phyloP scores from a whole-genome alignment of 805 yeast genomes.

The Sugiyamaella floridensis region DNA sequence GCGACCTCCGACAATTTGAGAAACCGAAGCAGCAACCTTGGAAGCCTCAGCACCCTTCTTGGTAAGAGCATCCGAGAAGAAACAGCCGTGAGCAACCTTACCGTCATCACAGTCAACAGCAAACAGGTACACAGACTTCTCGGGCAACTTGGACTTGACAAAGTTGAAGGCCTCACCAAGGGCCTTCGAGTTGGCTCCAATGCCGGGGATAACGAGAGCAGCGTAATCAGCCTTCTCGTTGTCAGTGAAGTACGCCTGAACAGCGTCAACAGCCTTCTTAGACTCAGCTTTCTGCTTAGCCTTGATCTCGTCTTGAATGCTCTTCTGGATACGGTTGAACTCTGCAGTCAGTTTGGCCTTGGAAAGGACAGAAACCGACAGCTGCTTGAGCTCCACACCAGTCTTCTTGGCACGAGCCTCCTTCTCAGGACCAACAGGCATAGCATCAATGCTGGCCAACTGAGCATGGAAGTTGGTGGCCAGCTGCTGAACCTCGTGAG shows the following conservation, averaged over 20 bases:
- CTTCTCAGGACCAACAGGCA: constrained; percentile 69
- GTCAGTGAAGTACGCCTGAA: constrained; percentile 60
- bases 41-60: constrained; percentile 62
- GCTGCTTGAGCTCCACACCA: constrained; percentile 77
- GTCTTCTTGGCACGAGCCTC: constrained; percentile 77
- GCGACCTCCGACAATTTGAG: constrained; percentile 81
- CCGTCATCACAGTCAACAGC: constrained; percentile 53
- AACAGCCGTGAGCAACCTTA: constrained; percentile 94
- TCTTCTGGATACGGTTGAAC: constrained; percentile 74
- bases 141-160: constrained; percentile 68
- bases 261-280: constrained; percentile 71
- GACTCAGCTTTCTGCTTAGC: constrained; percentile 81
- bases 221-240: constrained; percentile 48
- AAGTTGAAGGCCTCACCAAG: constrained; percentile 86
- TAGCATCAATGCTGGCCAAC: constrained; percentile 50
- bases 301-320: constrained; percentile 81
- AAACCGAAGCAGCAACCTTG: constrained; percentile 65
- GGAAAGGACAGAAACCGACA: constrained; percentile 71
- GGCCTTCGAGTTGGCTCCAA: constrained; percentile 84
- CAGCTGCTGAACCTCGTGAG: constrained; percentile 80
- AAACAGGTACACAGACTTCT: constrained; percentile 69
- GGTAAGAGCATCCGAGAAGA: constrained; percentile 64
- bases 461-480: constrained; percentile 64
- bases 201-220: constrained; percentile 53
- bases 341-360: constrained; percentile 70